A percentile compares a stretch with the other conserved stretches of the same genome.
phyloP scores from a whole-genome alignment of 2,329 filamentous ascomycete genomes.

The Stagonosporopsis tanaceti region DNA sequence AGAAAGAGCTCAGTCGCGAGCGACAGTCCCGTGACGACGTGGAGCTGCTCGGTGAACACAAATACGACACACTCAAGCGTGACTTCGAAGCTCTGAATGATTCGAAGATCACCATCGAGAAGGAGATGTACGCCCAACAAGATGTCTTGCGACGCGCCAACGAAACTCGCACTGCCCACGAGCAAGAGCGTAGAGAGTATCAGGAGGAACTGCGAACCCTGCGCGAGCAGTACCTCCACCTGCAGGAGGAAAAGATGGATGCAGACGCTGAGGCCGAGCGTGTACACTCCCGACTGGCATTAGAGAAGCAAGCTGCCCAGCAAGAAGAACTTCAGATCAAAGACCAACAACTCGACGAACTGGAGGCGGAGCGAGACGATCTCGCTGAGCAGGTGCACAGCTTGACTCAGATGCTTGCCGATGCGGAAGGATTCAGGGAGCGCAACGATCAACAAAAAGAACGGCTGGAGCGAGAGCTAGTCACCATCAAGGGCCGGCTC shows the following conservation, averaged over 20 bases:
- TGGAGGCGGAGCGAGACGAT: constrained; percentile 79
- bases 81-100: constrained; percentile 90
- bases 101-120: constrained; percentile 96
- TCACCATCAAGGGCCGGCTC: constrained; percentile 88
- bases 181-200: constrained; percentile 88
- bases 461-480: constrained; percentile 86
- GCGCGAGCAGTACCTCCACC: constrained; percentile 81
- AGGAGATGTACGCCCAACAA: constrained; percentile 95
- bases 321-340: constrained; percentile 82
- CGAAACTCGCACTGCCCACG: constrained; percentile 79
- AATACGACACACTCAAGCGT: constrained; percentile 79
- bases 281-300: constrained; percentile 77
- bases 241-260: constrained; percentile 84
- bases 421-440: constrained; percentile 87
- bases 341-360: constrained; percentile 76
- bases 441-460: constrained; percentile 95
- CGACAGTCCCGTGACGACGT: constrained; percentile 94
- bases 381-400: constrained; percentile 83
- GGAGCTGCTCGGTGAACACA: constrained; percentile 87
- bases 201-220: constrained; percentile 84
- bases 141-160: constrained; percentile 87
- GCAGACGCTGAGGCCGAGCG: constrained; percentile 83
- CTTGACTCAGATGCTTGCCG: constrained; percentile 84
- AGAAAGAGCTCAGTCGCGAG: constrained; percentile 89
- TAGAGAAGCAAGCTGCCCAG: constrained; percentile 80